Evolutionary conservation across 805 yeast species (phyloP).

Genomic region (Hemisphaericaspora nanyangensis): DNA sequence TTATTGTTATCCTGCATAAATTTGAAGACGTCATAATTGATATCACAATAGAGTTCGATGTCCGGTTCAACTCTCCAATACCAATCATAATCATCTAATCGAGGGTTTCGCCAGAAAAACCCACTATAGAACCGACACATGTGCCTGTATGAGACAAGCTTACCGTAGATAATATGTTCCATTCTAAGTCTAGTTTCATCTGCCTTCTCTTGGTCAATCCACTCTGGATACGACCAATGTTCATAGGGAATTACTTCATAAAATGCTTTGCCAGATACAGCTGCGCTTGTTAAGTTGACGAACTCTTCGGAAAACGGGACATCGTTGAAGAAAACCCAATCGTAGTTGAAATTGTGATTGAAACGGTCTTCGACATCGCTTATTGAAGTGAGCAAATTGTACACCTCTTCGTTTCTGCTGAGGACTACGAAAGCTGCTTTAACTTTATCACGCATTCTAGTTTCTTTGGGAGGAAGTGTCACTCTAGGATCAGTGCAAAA

Average conservation of each 20-base stretch:
- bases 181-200: slow-evolving; percentile 57
- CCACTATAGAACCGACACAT: slow-evolving; percentile 94
- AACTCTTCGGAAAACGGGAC: slow-evolving; percentile 81
- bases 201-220: slow-evolving; percentile 77
- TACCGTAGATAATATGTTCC: slow-evolving; percentile 67
- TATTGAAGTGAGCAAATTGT: slow-evolving; percentile 59
- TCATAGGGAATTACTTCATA: slow-evolving; percentile 80
- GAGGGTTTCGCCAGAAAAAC: slow-evolving; percentile 76
- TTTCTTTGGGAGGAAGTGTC: neutral
- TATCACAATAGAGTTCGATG: slow-evolving; percentile 74
- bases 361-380: slow-evolving; percentile 86
- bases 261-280: slow-evolving; percentile 72
- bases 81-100: slow-evolving; percentile 74
- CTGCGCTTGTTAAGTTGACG: slow-evolving; percentile 57
- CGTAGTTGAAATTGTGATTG: slow-evolving; percentile 75
- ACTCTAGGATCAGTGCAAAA: neutral
- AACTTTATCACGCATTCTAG: slow-evolving; percentile 34
- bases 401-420: slow-evolving; percentile 73
- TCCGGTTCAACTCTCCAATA: slow-evolving; percentile 97
- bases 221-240: slow-evolving; percentile 84
- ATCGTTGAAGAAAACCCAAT: slow-evolving; percentile 94
- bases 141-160: slow-evolving; percentile 73
- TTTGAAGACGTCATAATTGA: slow-evolving; percentile 82
- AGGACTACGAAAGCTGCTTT: slow-evolving; percentile 74
- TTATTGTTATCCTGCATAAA: slow-evolving; percentile 72